Percentiles rank a stretch among this genome's conserved stretches.
Evolutionary conservation across 1,284 basidiomycete species (phyloP).

Genomic region (Austroboletus niveus): DNA sequence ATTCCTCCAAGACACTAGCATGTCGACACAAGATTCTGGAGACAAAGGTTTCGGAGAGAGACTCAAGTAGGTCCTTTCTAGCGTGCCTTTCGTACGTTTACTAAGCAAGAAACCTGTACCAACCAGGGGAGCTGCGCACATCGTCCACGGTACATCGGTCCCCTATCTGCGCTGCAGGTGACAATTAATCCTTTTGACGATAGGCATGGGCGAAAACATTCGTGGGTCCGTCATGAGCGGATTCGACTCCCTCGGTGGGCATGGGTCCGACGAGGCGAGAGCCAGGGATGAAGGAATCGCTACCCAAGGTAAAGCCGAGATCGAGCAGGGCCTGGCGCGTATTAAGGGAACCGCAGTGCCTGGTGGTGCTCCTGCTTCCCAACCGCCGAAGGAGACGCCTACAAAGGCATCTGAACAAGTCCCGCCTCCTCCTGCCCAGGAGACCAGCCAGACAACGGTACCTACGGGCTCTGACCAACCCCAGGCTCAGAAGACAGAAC

Average conservation of each 20-base stretch:
- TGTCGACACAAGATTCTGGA: constrained; percentile 10
- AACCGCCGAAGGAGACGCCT: not conserved
- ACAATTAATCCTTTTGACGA: not conserved
- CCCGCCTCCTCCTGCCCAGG: not conserved
- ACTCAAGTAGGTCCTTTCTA: constrained; percentile 18
- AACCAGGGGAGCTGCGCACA: constrained; percentile 25
- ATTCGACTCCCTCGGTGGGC: constrained; percentile 15
- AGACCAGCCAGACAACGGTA: not conserved
- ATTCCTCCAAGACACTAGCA: not conserved
- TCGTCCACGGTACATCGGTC: constrained; percentile 20
- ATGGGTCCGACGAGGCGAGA: constrained; percentile 10
- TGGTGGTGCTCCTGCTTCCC: not conserved
- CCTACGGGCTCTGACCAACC: not conserved
- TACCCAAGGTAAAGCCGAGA: constrained; percentile 23
- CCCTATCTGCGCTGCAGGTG: not conserved
- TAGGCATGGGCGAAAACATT: constrained; percentile 32
- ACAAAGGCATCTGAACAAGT: not conserved
- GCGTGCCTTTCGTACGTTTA: not conserved
- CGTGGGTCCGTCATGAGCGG: constrained; percentile 32
- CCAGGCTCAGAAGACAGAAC: not conserved
- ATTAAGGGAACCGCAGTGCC: constrained; percentile 12
- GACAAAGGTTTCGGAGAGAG: constrained; percentile 14
- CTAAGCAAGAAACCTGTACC: not conserved
- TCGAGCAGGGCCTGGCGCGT: constrained; percentile 23
- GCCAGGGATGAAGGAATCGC: constrained; percentile 16